phyloP scores from a whole-genome alignment of 1,139 yeast species.

The Scheffersomyces illinoinensis region DNA sequence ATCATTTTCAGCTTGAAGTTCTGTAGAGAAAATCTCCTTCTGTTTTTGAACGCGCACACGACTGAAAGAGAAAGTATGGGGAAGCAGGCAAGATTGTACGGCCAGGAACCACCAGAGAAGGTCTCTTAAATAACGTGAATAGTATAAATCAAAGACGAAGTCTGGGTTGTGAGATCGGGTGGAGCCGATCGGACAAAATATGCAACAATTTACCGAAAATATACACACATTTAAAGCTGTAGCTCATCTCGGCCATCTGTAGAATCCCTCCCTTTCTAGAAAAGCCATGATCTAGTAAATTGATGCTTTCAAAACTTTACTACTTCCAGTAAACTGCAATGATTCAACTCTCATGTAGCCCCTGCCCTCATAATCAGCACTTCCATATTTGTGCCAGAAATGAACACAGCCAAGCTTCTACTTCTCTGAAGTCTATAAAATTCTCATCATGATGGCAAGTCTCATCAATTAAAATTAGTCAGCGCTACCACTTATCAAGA shows the following conservation, averaged over 20 bases:
- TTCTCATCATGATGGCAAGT: not conserved
- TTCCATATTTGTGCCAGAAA: not conserved
- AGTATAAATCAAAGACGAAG: not conserved
- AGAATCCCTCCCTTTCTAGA: not conserved
- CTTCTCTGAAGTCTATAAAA: not conserved
- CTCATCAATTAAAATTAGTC: not conserved
- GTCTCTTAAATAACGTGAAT: not conserved
- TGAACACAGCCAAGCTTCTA: not conserved
- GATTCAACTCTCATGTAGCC: not conserved
- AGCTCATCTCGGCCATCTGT: not conserved
- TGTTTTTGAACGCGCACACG: slow-evolving; percentile 9
- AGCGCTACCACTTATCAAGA: not conserved
- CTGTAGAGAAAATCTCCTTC: slow-evolving; percentile 7
- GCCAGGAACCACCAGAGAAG: not conserved
- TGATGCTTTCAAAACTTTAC: not conserved
- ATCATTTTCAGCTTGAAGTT: not conserved
- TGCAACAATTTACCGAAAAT: no score
- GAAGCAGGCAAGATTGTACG: not conserved
- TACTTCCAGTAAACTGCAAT: not conserved
- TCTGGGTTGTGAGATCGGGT: not conserved
- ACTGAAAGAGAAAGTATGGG: slow-evolving; percentile 1
- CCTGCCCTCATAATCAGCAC: not conserved
- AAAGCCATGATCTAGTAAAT: not conserved
- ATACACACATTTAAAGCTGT: not conserved
- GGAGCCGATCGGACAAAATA: not conserved